Conservation (phyloP, 164 flowering plant genomes). For the Magnolia sinica region DNA sequence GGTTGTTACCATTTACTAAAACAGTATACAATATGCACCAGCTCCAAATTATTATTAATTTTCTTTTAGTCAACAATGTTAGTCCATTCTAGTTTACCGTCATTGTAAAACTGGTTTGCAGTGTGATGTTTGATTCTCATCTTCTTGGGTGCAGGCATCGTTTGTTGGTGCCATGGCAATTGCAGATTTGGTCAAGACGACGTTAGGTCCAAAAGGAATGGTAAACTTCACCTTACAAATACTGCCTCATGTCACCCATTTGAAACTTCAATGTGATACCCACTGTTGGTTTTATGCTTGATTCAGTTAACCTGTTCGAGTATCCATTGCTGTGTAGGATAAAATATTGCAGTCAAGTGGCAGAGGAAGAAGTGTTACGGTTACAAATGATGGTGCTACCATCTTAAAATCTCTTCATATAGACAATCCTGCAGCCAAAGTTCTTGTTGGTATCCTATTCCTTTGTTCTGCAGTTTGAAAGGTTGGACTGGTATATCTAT, state of each 20-base stretch:
- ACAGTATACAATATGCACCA: no score
- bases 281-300: not conserved
- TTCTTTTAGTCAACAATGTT: not conserved
- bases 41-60: not conserved
- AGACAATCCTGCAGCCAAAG: conserved; percentile 97
- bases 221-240: conserved; percentile 27
- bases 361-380: conserved; percentile 76
- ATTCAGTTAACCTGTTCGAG: not conserved
- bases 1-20: not conserved
- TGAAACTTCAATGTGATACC: not conserved
- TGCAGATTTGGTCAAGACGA: conserved; percentile 93
- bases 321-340: conserved; percentile 49
- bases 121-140: not conserved
- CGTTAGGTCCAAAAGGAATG: conserved; percentile 99
- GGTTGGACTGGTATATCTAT: not conserved
- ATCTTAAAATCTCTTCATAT: conserved; percentile 92
- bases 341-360: conserved; percentile 95
- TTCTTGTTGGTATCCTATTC: conserved; percentile 89
- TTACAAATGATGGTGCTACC: conserved; percentile 98
- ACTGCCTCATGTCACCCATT: not conserved
- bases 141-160: conserved; percentile 48
- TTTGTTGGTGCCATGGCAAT: conserved; percentile 97
- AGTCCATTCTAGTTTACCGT: not conserved
- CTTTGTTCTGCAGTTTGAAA: not conserved
- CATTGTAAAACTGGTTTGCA: not conserved